A percentile compares a stretch with the other conserved stretches of the same genome.
These are phyloP conservation scores for Diplodia corticola DNA, from an alignment of 2,329 filamentous ascomycete species.

Conservation along the genomic window DNA sequence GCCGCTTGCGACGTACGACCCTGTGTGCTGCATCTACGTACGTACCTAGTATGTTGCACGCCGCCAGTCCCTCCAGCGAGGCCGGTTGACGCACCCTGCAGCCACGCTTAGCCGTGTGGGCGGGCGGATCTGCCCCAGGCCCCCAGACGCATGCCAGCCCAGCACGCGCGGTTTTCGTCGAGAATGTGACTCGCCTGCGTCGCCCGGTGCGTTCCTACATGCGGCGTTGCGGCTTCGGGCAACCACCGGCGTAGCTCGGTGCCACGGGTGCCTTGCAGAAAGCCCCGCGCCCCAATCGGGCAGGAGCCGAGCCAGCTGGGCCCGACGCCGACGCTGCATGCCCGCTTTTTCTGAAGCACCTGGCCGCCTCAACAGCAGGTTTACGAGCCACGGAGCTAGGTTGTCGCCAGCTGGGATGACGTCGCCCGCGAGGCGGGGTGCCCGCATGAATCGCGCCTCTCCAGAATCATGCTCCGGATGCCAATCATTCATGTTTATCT, in stretches of 20 bases:
- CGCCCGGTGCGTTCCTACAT: not conserved
- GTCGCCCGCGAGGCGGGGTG: constrained; percentile 2
- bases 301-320: not conserved
- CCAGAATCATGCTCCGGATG: not conserved
- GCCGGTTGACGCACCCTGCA: constrained; percentile 20
- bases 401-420: not conserved
- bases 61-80: no score
- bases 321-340: not conserved
- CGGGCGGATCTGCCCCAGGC: constrained; percentile 13
- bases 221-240: not conserved
- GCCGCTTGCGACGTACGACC: no score
- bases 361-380: not conserved
- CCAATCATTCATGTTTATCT: constrained; percentile 7
- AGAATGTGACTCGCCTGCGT: not conserved
- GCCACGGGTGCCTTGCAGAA: constrained; percentile 12
- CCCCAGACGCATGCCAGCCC: not conserved
- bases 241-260: constrained; percentile 9
- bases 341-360: constrained; percentile 16
- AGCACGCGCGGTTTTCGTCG: not conserved
- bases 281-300: not conserved
- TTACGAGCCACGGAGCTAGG: no score
- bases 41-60: no score
- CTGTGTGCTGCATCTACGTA: no score
- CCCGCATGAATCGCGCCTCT: constrained; percentile 5
- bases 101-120: constrained; percentile 10